phyloP scores from a whole-genome alignment of 306 rosid species.

The Lagenaria siceraria region DNA sequence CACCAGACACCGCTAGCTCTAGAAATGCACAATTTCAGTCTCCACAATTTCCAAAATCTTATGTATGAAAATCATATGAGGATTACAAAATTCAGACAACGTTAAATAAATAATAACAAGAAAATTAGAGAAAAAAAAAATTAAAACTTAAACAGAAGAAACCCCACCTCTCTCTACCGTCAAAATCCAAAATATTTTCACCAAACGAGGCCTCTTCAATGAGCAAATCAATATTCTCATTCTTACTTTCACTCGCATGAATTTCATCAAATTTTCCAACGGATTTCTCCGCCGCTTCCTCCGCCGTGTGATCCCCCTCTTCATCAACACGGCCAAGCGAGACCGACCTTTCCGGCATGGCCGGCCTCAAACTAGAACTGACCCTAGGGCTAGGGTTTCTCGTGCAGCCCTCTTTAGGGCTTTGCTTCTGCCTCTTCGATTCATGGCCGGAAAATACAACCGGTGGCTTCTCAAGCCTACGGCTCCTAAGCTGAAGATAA shows the following conservation, averaged over 20 bases:
- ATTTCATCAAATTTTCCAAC: conserved; percentile 4
- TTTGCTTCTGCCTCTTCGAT: conserved; percentile 27
- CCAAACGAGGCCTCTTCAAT: conserved; percentile 66
- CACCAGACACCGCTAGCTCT: not conserved
- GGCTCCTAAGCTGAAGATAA: conserved; percentile 77
- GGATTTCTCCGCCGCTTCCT: conserved; percentile 6
- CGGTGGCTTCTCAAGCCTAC: conserved; percentile 53
- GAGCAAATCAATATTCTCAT: conserved; percentile 26
- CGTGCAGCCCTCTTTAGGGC: not conserved
- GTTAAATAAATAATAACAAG: not conserved
- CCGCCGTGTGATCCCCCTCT: conserved; percentile 6
- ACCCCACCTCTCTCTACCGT: conserved; percentile 78
- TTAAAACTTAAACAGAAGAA: not conserved
- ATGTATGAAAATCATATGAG: not conserved
- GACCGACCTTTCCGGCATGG: conserved; percentile 10
- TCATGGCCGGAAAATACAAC: conserved; percentile 18
- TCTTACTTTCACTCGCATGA: not conserved
- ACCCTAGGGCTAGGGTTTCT: conserved; percentile 35
- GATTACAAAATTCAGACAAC: not conserved
- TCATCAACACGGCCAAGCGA: conserved; percentile 11
- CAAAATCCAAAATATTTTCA: conserved; percentile 69
- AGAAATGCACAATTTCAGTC: not conserved
- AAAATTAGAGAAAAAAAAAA: too few relatives aligned
- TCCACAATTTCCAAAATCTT: not conserved
- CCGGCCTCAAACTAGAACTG: conserved; percentile 25